Percentiles rank a stretch among this genome's conserved stretches.
These are phyloP conservation scores for Megacollybia marginata DNA, from an alignment of 768 basidiomycete genomes.

Conservation along the genomic window DNA sequence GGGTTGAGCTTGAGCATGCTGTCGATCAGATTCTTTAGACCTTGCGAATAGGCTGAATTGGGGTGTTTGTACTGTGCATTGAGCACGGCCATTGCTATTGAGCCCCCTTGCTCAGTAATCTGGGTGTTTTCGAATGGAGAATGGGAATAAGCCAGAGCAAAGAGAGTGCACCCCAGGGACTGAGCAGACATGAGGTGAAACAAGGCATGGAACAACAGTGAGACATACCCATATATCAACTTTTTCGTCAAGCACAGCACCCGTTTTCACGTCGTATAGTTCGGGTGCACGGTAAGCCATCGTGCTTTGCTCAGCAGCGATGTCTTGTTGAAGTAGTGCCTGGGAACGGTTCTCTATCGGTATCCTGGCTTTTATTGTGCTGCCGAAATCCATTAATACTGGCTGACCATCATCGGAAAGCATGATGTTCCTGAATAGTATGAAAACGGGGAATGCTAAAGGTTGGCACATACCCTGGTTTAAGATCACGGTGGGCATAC, in stretches of 20 bases:
- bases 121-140: conserved; percentile 94
- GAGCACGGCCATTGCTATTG: conserved; percentile 95
- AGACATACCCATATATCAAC: conserved; percentile 89
- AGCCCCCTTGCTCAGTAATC: conserved; percentile 90
- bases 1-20: conserved; percentile 81
- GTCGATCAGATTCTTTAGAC: conserved; percentile 76
- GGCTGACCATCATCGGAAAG: conserved; percentile 87
- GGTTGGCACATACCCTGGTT: conserved; percentile 72
- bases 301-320: conserved; percentile 95
- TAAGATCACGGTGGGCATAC: conserved; percentile 95
- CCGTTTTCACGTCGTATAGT: conserved; percentile 95
- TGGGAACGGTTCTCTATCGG: conserved; percentile 75
- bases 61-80: conserved; percentile 93
- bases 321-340: conserved; percentile 89
- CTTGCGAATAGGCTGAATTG: conserved; percentile 77
- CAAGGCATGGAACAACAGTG: not conserved
- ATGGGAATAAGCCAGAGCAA: conserved; percentile 88
- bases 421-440: conserved; percentile 81
- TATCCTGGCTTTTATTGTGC: conserved; percentile 80
- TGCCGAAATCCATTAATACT: conserved; percentile 98
- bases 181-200: conserved; percentile 20
- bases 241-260: conserved; percentile 80
- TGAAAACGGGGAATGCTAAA: not conserved
- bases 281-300: conserved; percentile 99
- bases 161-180: conserved; percentile 95